Conservation (phyloP, 306 rosid species). For the Hippophae rhamnoides region DNA sequence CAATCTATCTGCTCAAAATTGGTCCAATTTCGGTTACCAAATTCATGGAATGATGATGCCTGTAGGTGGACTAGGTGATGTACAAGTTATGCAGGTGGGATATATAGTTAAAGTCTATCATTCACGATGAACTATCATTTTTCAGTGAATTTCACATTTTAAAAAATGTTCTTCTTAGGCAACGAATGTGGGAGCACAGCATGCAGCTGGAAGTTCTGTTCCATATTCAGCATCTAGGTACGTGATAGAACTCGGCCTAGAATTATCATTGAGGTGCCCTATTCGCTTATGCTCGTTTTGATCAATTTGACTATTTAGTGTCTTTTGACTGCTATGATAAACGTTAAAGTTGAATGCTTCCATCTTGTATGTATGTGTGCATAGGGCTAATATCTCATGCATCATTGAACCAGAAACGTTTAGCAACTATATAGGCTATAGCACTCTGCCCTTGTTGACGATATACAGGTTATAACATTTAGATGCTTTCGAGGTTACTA, state of each 20-base stretch:
- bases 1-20: constrained; percentile 47
- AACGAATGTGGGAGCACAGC: constrained; percentile 35
- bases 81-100: constrained; percentile 53
- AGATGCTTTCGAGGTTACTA: no score
- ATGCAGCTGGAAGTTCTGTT: constrained; percentile 45
- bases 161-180: constrained; percentile 37
- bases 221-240: constrained; percentile 74
- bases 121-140: constrained; percentile 9
- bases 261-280: neutral
- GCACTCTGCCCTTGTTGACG: no score
- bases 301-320: neutral
- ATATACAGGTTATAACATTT: no score
- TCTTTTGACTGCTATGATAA: neutral
- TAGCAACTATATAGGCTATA: no score
- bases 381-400: no score
- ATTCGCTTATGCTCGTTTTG: neutral
- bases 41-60: constrained; percentile 54
- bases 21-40: constrained; percentile 58
- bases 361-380: no score
- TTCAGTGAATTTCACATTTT: constrained; percentile 22
- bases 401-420: no score
- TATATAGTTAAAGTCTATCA: constrained; percentile 8
- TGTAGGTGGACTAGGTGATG: constrained; percentile 44
- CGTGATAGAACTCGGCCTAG: constrained; percentile 18
- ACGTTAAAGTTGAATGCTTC: no score